Evolutionary conservation across 768 basidiomycete species (phyloP), one percentile per base, ranked within the genome.

Genomic region (Hemileccinum impolitum): DNA sequence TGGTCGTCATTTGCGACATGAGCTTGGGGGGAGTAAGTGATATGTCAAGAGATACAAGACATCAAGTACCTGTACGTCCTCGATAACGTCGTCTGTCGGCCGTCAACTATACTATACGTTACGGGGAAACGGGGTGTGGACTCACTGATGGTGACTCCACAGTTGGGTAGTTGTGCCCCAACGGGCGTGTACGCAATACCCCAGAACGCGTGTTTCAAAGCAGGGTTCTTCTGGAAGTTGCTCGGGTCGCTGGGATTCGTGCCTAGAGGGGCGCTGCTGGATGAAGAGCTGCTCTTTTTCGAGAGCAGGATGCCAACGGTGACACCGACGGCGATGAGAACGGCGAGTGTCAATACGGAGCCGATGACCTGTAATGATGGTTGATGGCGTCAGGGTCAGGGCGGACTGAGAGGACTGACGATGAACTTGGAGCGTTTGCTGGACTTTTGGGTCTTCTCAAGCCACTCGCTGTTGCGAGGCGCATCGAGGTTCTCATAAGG

Each of bases 161-260:
- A 92, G 30, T 77, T 62, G 0, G 90, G 90, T 19, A 84, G 65
- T 56, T 84, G 81, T n/a, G 84, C 81, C 35, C 82, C 82, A 17
- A 72, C 70, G 9, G 93, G 92, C 1, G 90, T 92, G 66, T 95
- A 95, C 0, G 93, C 93, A 19, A 95, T 61, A 5, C 88, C 93
- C 64, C 85, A 95, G 70, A 96, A 90, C 1, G 81, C 76, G 55
- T 87, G 80, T 53, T 84, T 76, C 43, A 95, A 69, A 26, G 75
- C 75, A 3, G 79, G 44, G 65, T 94, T 79, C 69, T 84, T 87
- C 17, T 69, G 66, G 67, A 94, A 96, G 15, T 76, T 75, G 66
- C 83, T 90, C 4, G 93, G 90, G 66, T 94, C 88, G 56, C 75
- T 80, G 9, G 79, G 70, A 58, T 79, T 66, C 3, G 72, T 71